Evolutionary conservation across 2,329 filamentous ascomycete genomes (phyloP), one percentile per base, ranked within the genome.

Genomic region (Xylaria sp.): DNA sequence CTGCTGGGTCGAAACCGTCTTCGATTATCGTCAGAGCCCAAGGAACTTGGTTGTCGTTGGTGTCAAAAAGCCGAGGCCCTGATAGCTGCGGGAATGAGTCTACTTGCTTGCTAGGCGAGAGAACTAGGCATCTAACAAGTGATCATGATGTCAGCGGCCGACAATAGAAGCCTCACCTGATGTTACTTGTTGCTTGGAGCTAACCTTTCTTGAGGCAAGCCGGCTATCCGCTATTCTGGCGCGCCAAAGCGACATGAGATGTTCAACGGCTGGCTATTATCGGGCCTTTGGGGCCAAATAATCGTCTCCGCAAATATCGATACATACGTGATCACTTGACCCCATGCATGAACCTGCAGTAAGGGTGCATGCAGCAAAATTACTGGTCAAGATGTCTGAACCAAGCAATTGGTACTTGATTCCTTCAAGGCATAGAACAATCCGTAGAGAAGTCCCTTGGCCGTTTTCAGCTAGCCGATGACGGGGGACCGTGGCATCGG

Each of bases 31-130:
- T 45, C 81, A 92, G 77, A 97, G 94, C 78, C 96, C 96, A 56
- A 85, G 96, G 70, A 98, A 99, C 80, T 80, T 98, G 76, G 95
- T 97, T 1, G 92, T 99, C 3, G 94, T 98, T 34, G 96, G 95
- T 0, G 86, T 98, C 58, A 98, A 97, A 82, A 88, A 86, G 45
- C 68, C 69, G 27, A 63, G 36, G 59, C 56, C 71, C 42, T 69
- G 60, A 69, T 39, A 39, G 39, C 50, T 21, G 27, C 17, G n/a
- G 17, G 8, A 24, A 55, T 6, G 36, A 58, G 45, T 42, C 42
- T 48, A 42, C 36, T 47, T 19, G 9, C n/a, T 45, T 5, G 17
- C 12, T 24, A 30, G 34, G 34, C 45, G 39, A 48, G 32, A 39
- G 12, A 53, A 24, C 50, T 53, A 17, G 12, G 14, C 50, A 30